Evolutionary conservation across 2,329 filamentous ascomycete species (phyloP), one percentile per base, ranked within the genome.

Genomic region (Orbilia ellipsospora): DNA sequence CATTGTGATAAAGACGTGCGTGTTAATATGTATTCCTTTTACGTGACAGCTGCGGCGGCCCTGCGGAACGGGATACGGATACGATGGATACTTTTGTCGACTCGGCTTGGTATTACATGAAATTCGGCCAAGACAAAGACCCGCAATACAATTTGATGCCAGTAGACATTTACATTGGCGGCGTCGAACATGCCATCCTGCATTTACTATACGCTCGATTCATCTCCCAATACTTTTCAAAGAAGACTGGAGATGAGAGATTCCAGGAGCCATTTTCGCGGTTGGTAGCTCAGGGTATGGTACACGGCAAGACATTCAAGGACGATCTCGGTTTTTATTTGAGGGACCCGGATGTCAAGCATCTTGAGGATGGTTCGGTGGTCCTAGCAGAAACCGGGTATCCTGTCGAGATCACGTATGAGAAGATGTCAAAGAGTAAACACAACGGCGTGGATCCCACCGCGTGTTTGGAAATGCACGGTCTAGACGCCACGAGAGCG

Each of bases 11-110:
- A 20, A 65, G 40, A 60, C 16, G 36, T 50, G 26, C 51, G 55
- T 44, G 64, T 51, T 54, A 52, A 55, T 36, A n/a, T 26, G n/a
- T 42, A 59, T 45, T 48, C 4, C 16, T 48, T 15, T 23, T 59
- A 40, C 48, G 40, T 42, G n/a, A 23, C 50, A 77, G 73, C 56
- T 97, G 93, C 79, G 84, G 86, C 15, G 85, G 87, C 0, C 83
- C 88, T 23, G 93, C 92, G 5, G 90, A 89, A 81, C 87, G 93
- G 77, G 93, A 97, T 78, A 96, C 93, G 0, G 93, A 97, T 81
- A 97, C 93, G 1, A 96, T 97, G 93, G 93, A 97, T 82, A 97
- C 93, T 0, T 97, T 97, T 83, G 93, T 97, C 75, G 93, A 96
- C 83, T 96, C 93, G 1, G 96, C 93, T 64, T 97, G 93, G 93